A percentile compares a stretch with the other conserved stretches of the same genome.
Conservation (phyloP, 139 green algal genomes). For the Closterium sp. region DNA sequence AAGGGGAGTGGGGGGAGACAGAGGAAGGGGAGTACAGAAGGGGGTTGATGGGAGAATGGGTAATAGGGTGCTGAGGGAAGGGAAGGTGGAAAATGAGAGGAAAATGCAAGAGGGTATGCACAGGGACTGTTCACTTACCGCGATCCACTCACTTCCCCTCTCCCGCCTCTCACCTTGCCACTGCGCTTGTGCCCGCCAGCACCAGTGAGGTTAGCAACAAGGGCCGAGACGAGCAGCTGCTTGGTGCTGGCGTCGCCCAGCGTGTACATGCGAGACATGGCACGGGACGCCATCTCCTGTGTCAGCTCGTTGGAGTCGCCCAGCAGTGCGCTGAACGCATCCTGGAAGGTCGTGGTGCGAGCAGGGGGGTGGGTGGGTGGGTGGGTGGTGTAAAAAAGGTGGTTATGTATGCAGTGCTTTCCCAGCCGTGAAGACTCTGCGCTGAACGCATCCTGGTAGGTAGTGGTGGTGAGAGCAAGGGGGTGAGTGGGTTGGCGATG, state of each 20-base stretch:
- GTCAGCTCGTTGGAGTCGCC: constrained; percentile 81
- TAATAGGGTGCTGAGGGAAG: no score
- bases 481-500: background rate
- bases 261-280: constrained; percentile 76
- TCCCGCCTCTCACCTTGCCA: background rate
- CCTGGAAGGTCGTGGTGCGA: constrained; percentile 49
- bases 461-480: background rate
- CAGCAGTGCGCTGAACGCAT: constrained; percentile 72
- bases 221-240: constrained; percentile 66
- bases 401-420: no score
- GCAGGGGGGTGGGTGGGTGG: background rate
- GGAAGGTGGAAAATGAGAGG: no score
- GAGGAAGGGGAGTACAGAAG: background rate
- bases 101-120: no score
- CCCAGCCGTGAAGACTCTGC: no score
- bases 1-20: background rate
- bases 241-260: constrained; percentile 61
- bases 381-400: no score
- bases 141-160: background rate
- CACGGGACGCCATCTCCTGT: constrained; percentile 66
- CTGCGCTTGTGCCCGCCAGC: constrained; percentile 7
- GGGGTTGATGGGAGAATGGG: background rate
- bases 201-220: constrained; percentile 58
- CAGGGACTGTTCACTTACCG: background rate
- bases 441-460: constrained; percentile 71